Percentiles rank a stretch among this genome's conserved stretches.
phyloP scores from a whole-genome alignment of 148 eudicot species.

The Spergularia bocconei region DNA sequence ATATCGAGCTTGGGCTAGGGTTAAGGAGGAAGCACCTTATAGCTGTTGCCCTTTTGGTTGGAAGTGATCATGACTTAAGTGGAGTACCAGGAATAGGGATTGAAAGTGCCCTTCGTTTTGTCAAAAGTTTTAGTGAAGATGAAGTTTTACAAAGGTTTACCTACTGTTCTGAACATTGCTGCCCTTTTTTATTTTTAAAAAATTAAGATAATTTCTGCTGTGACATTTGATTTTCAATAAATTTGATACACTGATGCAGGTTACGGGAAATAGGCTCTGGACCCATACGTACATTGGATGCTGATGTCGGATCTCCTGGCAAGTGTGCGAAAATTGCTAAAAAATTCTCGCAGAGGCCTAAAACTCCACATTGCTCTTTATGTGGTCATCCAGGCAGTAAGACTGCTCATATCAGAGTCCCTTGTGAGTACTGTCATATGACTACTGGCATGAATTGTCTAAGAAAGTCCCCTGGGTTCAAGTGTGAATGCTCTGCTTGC shows the following conservation, averaged over 20 bases:
- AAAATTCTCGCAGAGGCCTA: conserved; percentile 34
- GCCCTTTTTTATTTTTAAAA: conserved; percentile 7
- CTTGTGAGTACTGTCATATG: conserved; percentile 61
- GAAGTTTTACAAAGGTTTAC: conserved; percentile 71
- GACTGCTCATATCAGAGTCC: conserved; percentile 54
- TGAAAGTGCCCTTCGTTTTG: conserved; percentile 84
- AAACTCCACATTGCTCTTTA: conserved; percentile 70
- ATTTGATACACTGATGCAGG: conserved; percentile 39
- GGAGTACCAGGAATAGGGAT: conserved; percentile 88
- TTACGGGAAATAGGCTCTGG: conserved; percentile 64
- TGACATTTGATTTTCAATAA: background rate
- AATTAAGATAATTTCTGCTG: conserved; percentile 1
- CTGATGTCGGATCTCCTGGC: conserved; percentile 20
- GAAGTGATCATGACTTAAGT: conserved; percentile 73
- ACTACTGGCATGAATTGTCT: conserved; percentile 45
- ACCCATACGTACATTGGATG: conserved; percentile 23
- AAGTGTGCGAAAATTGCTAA: conserved; percentile 31
- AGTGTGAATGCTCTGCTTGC: conserved; percentile 70
- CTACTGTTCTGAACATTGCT: conserved; percentile 20
- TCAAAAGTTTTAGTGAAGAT: conserved; percentile 65
- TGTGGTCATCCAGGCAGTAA: conserved; percentile 98
- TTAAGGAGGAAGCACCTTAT: conserved; percentile 83
- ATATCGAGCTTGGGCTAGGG: conserved; percentile 76
- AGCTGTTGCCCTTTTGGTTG: conserved; percentile 86
- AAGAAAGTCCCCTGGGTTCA: conserved; percentile 57